These are phyloP conservation scores for Massariosphaeria phaeospora DNA, from an alignment of 495 filamentous ascomycete species.

Conservation along the genomic window DNA sequence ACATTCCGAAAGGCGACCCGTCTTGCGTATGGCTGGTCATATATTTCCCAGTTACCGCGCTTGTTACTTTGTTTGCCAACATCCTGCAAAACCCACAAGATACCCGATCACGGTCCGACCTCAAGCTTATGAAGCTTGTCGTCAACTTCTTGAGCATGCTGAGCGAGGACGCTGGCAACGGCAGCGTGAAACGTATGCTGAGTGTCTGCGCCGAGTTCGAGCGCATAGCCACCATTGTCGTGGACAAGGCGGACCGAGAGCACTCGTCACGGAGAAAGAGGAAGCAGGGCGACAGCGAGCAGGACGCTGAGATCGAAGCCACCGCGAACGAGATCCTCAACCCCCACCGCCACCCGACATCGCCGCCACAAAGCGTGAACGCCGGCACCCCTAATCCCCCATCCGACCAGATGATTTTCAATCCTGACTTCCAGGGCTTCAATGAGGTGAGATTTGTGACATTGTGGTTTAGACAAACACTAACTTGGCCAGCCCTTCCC, in stretches of 20 bases:
- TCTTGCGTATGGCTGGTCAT: conserved; percentile 95
- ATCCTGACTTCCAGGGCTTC: conserved; percentile 23
- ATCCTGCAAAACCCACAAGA: conserved; percentile 95
- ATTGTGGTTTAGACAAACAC: background rate
- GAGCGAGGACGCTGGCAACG: conserved; percentile 69
- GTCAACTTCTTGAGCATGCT: conserved; percentile 83
- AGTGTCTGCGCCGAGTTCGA: conserved; percentile 91
- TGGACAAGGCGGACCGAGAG: conserved; percentile 86
- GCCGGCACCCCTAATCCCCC: conserved; percentile 5
- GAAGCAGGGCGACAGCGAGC: conserved; percentile 54
- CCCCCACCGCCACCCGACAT: conserved; percentile 18
- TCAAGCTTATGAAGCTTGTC: conserved; percentile 85
- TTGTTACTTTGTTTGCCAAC: conserved; percentile 94
- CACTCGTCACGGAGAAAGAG: conserved; percentile 71
- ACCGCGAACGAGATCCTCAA: conserved; percentile 31
- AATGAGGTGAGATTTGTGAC: conserved; percentile 22
- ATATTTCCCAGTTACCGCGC: conserved; percentile 93
- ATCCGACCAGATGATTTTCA: conserved; percentile 11
- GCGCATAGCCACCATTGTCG: conserved; percentile 83
- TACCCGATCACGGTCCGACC: conserved; percentile 76
- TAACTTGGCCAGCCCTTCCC: conserved; percentile 28
- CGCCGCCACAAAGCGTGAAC: conserved; percentile 7
- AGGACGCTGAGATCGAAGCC: conserved; percentile 38
- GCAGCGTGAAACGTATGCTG: conserved; percentile 87
- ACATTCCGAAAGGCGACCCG: conserved; percentile 92